A percentile compares a stretch with the other conserved stretches of the same genome.
These are phyloP conservation scores for Groenewaldozyma salmanticensis DNA, from an alignment of 805 yeast species.

Conservation along the genomic window DNA sequence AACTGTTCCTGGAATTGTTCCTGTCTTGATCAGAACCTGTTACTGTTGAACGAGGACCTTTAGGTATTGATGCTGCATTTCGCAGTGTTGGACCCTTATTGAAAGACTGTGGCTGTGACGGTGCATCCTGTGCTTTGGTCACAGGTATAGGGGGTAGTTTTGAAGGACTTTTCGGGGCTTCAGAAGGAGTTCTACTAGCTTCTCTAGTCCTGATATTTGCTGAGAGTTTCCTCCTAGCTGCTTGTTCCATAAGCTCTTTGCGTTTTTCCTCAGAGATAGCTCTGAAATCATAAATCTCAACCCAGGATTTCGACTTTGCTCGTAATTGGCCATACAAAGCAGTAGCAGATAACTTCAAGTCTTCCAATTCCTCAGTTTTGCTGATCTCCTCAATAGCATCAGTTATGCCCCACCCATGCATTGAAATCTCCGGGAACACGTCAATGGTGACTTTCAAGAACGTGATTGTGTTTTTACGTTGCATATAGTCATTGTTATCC, in stretches of 20 bases:
- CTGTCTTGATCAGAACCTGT: background rate
- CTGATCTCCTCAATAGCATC: slow-evolving; percentile 40
- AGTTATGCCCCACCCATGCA: slow-evolving; percentile 48
- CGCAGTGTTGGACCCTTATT: too few species aligned
- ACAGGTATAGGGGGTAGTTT: too few species aligned
- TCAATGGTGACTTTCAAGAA: slow-evolving; percentile 57
- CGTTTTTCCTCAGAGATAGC: slow-evolving; percentile 18
- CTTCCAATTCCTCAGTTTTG: slow-evolving; percentile 58
- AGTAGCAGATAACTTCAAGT: slow-evolving; percentile 63
- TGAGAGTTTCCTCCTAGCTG: background rate
- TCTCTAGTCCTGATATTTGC: background rate
- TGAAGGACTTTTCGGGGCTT: background rate
- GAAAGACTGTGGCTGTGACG: slow-evolving; percentile 1
- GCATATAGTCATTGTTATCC: slow-evolving; percentile 53
- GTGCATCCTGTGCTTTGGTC: background rate
- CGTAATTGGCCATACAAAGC: slow-evolving; percentile 23
- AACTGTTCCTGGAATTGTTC: background rate
- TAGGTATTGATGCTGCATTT: too few species aligned
- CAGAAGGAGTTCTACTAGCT: background rate
- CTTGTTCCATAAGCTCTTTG: slow-evolving; percentile 14
- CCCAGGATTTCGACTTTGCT: slow-evolving; percentile 19
- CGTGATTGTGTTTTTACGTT: slow-evolving; percentile 69
- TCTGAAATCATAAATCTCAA: slow-evolving; percentile 19
- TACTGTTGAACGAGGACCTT: background rate
- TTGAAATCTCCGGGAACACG: slow-evolving; percentile 58